Percentiles rank a stretch among this genome's conserved stretches.
These are phyloP conservation scores for Pyrenopolyporus hunteri DNA, from an alignment of 495 filamentous ascomycete genomes.

Conservation along the genomic window DNA sequence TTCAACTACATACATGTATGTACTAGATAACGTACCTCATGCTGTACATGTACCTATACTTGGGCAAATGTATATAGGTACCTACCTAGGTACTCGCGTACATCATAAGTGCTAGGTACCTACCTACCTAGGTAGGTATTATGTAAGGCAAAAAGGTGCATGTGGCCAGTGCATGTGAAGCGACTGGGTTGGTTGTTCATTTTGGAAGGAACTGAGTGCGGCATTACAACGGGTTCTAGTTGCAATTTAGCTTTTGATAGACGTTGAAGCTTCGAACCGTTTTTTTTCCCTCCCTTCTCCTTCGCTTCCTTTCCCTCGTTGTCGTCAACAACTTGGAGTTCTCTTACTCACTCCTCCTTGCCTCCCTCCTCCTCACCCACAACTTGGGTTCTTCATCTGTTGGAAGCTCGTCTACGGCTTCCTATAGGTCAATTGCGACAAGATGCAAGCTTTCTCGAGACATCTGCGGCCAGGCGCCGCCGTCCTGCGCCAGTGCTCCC, in stretches of 20 bases:
- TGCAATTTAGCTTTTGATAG: slow-evolving; percentile 27
- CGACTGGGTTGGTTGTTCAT: slow-evolving; percentile 12
- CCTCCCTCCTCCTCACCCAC: slow-evolving; percentile 7
- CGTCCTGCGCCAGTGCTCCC: slow-evolving; percentile 54
- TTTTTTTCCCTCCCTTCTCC: slow-evolving; percentile 13
- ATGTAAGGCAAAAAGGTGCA: slow-evolving; percentile 4
- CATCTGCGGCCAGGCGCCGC: slow-evolving; percentile 54
- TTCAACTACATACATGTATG: too few species aligned
- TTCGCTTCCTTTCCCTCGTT: background rate
- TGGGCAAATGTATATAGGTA: background rate
- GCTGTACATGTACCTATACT: too few species aligned
- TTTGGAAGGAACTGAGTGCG: slow-evolving; percentile 20
- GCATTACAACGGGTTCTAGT: slow-evolving; percentile 21
- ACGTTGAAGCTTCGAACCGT: slow-evolving; percentile 23
- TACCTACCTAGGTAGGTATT: background rate
- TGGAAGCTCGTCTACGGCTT: slow-evolving; percentile 18
- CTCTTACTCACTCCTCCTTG: background rate
- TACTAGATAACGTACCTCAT: too few species aligned
- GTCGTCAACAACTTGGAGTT: slow-evolving; percentile 9
- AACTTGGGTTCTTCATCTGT: slow-evolving; percentile 12
- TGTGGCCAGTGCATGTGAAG: slow-evolving; percentile 38
- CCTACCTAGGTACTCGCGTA: background rate
- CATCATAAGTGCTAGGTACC: background rate
- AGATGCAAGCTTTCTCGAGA: slow-evolving; percentile 56
- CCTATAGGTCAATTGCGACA: slow-evolving; percentile 42